phyloP scores from a whole-genome alignment of 129 eudicot genomes.

The Tagetes patula region DNA sequence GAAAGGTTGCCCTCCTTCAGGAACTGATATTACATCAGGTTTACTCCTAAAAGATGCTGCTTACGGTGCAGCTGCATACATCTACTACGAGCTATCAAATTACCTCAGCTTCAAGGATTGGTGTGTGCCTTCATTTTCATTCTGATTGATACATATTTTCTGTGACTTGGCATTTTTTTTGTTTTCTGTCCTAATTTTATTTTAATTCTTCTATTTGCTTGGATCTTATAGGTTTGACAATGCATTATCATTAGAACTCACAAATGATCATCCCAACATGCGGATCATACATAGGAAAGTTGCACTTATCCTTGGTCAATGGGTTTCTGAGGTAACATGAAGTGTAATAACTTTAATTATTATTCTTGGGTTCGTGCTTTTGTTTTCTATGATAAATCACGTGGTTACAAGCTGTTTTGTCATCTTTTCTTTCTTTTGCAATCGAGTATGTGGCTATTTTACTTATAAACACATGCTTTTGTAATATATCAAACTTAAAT shows the following conservation, averaged over 20 bases:
- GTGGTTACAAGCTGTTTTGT: neutral
- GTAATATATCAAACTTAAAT: constrained; percentile 1
- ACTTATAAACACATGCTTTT: neutral
- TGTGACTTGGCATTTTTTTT: neutral
- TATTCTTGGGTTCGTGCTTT: neutral
- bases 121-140: constrained; percentile 47
- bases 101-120: constrained; percentile 93
- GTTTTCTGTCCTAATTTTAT: constrained; percentile 2
- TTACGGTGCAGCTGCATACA: constrained; percentile 97
- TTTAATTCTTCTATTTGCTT: constrained; percentile 8
- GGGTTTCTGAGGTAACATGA: constrained; percentile 96
- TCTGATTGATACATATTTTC: constrained; percentile 3
- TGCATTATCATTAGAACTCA: constrained; percentile 82
- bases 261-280: constrained; percentile 94
- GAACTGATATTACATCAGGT: constrained; percentile 76
- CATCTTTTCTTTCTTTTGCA: constrained; percentile 14
- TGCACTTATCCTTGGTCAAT: constrained; percentile 96
- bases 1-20: constrained; percentile 84
- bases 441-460: neutral
- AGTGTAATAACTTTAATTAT: constrained; percentile 16
- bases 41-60: constrained; percentile 98
- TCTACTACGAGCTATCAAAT: constrained; percentile 93
- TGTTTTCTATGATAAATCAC: neutral
- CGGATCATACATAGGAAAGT: constrained; percentile 96
- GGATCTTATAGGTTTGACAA: constrained; percentile 66